A percentile compares a stretch with the other conserved stretches of the same genome.
Conservation (phyloP, 768 basidiomycete genomes). For the Astraeus odoratus region DNA sequence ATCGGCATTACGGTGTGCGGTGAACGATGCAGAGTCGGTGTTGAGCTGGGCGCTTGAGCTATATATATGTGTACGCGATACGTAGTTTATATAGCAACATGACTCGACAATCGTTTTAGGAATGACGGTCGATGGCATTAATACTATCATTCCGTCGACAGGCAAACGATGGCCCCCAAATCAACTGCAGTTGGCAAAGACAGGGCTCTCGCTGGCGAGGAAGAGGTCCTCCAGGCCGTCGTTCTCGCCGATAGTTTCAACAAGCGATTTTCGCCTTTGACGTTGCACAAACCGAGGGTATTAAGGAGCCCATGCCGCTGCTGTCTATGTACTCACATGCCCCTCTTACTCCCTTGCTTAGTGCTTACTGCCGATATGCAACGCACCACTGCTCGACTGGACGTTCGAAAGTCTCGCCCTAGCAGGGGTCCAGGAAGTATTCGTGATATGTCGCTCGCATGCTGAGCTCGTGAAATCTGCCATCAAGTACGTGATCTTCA, state of each 20-base stretch:
- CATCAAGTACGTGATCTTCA: constrained; percentile 52
- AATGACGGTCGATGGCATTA: neutral
- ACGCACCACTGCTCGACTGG: constrained; percentile 91
- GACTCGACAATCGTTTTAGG: neutral
- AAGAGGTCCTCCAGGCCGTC: constrained; percentile 89
- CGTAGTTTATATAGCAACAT: too few species aligned
- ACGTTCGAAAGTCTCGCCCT: constrained; percentile 91
- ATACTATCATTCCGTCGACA: constrained; percentile 7
- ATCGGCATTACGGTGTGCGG: too few species aligned
- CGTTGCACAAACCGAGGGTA: constrained; percentile 80
- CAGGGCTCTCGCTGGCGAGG: constrained; percentile 61
- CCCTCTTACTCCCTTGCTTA: constrained; percentile 31
- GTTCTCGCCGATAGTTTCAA: constrained; percentile 97
- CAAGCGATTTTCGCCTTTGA: constrained; percentile 87
- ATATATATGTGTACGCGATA: too few species aligned
- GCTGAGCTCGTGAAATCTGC: constrained; percentile 78
- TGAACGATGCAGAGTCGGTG: neutral
- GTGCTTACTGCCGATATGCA: constrained; percentile 93
- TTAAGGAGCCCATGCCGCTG: constrained; percentile 21
- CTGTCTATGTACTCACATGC: constrained; percentile 10
- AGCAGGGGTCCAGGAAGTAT: constrained; percentile 95
- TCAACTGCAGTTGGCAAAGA: constrained; percentile 47
- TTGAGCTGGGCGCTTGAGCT: too few species aligned
- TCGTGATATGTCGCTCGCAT: constrained; percentile 90
- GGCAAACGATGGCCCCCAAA: constrained; percentile 58